Conservation (phyloP, 441 rosid species). For the Melianthus villosus region DNA sequence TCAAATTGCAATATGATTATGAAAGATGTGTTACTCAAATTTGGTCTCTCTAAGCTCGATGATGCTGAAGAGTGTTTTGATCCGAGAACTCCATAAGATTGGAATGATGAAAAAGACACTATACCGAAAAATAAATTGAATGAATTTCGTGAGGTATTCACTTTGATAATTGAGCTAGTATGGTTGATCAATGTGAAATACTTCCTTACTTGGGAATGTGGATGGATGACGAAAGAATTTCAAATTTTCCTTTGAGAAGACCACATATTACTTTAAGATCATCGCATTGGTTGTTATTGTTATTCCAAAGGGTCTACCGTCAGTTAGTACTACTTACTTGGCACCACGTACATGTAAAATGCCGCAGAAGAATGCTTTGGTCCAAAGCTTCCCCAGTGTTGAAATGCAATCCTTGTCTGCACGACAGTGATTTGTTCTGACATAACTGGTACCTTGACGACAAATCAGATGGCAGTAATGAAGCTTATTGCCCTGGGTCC, state of each 20-base stretch:
- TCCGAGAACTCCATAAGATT: too few species aligned
- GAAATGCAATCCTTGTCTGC: slow-evolving; percentile 89
- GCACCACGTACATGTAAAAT: slow-evolving; percentile 85
- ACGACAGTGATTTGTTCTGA: slow-evolving; percentile 89
- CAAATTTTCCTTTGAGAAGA: slow-evolving; percentile 77
- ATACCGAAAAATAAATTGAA: slow-evolving; percentile 76
- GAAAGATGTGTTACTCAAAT: too few species aligned
- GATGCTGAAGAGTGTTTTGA: too few species aligned
- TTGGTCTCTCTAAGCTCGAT: too few species aligned
- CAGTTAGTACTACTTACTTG: slow-evolving; percentile 79
- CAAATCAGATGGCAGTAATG: slow-evolving; percentile 85
- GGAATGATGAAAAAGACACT: slow-evolving; percentile 76
- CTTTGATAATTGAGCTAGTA: slow-evolving; percentile 64
- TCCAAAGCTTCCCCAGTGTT: slow-evolving; percentile 77
- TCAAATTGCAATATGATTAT: too few species aligned
- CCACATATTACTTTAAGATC: slow-evolving; percentile 84
- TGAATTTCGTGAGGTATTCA: slow-evolving; percentile 64
- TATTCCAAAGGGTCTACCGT: slow-evolving; percentile 77
- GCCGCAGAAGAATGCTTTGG: slow-evolving; percentile 92
- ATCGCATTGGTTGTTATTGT: slow-evolving; percentile 84
- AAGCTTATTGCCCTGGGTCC: slow-evolving; percentile 75
- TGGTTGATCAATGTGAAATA: slow-evolving; percentile 83
- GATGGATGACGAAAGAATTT: slow-evolving; percentile 74
- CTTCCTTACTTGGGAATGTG: slow-evolving; percentile 68
- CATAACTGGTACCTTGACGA: slow-evolving; percentile 83